Evolutionary conservation across 305 asterid genomes (phyloP), one percentile per base, ranked within the genome.

Genomic region (Solanum aculeatissimum): DNA sequence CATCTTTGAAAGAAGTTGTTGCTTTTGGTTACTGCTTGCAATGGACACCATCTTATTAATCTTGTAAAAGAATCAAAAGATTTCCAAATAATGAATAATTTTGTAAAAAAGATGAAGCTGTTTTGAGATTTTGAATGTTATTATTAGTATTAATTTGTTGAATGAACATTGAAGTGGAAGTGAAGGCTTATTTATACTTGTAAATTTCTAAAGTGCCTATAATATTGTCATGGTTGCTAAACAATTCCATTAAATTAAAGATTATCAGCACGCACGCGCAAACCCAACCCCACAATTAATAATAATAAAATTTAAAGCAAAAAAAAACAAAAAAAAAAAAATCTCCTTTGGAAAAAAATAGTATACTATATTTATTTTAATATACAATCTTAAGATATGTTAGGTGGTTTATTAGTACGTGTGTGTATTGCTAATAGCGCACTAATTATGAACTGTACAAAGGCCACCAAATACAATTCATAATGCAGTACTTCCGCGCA

Each of bases 1-100:
- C n/a, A 89, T 83, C 54, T 87, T 86, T 32, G 89, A 89, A 81
- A 81, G 84, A 77, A 77, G 82, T 8, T 21, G 66, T 40, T 54
- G 70, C 0, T 58, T 81, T 43, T 81, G 70, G 75, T 15, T 5
- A 19, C 23, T 63, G 14, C 55, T 19, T 62, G 84, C 10, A 32
- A 66, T 62, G 25, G 53, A 62, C 84, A 42, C 62, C 84, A 82
- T 82, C 74, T 60, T 77, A 21, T n/a, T 23, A 19, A 9, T 21
- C 66, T 38, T 68, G 14, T 16, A 18, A 75, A 9, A 75, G 42
- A 75, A 49, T 75, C 63, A 75, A 75, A 27, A n/a, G 60, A 75
- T 49, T 49, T 19, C 49, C 27, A 75, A 75, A 15, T 15, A 47
- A 75, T 57, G 7, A 66, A 12, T 16, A 25, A 4, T 9, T 23